phyloP scores from a whole-genome alignment of 192 early-diverging fungal genomes.

The Coemansia sp. region DNA sequence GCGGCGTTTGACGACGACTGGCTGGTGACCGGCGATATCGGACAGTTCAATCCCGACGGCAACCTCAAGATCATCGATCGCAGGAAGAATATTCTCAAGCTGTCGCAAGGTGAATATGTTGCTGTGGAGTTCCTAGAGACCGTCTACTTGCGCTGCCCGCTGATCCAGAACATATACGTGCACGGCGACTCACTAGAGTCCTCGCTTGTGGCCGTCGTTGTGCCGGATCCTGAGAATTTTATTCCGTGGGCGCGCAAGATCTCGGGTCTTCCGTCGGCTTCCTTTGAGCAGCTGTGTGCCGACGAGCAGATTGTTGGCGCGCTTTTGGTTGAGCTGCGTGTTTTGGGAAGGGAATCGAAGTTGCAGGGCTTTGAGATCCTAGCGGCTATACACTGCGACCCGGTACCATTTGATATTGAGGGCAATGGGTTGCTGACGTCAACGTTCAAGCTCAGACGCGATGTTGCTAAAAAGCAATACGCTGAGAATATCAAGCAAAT shows the following conservation, averaged over 20 bases:
- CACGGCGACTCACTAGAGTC: slow-evolving; percentile 89
- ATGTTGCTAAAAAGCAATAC: slow-evolving; percentile 65
- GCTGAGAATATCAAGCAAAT: slow-evolving; percentile 56
- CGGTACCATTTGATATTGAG: slow-evolving; percentile 72
- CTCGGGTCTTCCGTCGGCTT: slow-evolving; percentile 17
- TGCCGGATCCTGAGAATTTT: slow-evolving; percentile 73
- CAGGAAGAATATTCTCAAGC: slow-evolving; percentile 77
- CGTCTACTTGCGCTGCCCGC: slow-evolving; percentile 64
- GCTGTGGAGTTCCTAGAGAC: slow-evolving; percentile 89
- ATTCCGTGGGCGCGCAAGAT: slow-evolving; percentile 61
- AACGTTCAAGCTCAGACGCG: slow-evolving; percentile 88
- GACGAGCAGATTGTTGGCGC: slow-evolving; percentile 54
- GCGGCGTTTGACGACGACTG: slow-evolving; percentile 80
- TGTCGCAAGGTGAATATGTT: slow-evolving; percentile 90
- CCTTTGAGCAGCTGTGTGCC: slow-evolving; percentile 53
- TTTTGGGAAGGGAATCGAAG: slow-evolving; percentile 61
- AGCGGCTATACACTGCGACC: slow-evolving; percentile 61
- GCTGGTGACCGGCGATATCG: slow-evolving; percentile 88
- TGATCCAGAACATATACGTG: slow-evolving; percentile 87
- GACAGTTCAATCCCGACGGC: slow-evolving; percentile 67
- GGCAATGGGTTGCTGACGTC: slow-evolving; percentile 79
- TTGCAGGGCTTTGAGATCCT: slow-evolving; percentile 89
- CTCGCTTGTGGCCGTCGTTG: slow-evolving; percentile 79
- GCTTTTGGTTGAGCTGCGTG: slow-evolving; percentile 59
- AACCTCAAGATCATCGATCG: slow-evolving; percentile 82